Evolutionary conservation across 257 asterid genomes (phyloP).

Genomic region (Datura wrightii): DNA sequence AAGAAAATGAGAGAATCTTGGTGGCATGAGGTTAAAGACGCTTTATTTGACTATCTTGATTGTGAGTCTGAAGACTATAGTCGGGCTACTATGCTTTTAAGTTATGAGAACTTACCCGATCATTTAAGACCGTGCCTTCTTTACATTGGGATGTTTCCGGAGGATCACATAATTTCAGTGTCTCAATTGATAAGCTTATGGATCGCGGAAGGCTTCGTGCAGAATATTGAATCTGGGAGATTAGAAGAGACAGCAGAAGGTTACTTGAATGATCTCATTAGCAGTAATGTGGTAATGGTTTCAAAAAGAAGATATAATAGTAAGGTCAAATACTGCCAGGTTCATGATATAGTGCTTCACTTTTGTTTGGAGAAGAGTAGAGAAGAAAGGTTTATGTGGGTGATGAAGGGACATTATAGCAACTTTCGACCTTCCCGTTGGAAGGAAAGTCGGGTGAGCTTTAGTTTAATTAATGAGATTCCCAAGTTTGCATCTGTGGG

Average conservation of each 20-base stretch:
- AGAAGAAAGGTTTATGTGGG: slow-evolving; percentile 15
- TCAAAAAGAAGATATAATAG: not conserved
- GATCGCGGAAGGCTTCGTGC: slow-evolving; percentile 28
- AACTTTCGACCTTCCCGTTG: not conserved
- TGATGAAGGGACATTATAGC: not conserved
- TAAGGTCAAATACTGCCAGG: not conserved
- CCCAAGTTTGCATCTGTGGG: too few relatives aligned
- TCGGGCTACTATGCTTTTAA: not conserved
- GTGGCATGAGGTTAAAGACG: not conserved
- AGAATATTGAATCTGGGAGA: not conserved
- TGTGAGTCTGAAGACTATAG: not conserved
- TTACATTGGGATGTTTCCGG: slow-evolving; percentile 27
- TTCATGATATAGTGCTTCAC: slow-evolving; percentile 8
- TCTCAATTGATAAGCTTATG: slow-evolving; percentile 25
- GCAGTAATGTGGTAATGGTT: not conserved
- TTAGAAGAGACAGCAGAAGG: slow-evolving; percentile 25
- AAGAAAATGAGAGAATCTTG: not conserved
- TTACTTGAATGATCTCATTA: slow-evolving; percentile 27
- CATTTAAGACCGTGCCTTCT: not conserved
- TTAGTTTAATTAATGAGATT: not conserved
- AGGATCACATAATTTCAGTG: not conserved
- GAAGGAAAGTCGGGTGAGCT: not conserved
- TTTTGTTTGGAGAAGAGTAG: not conserved
- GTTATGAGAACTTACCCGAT: slow-evolving; percentile 23
- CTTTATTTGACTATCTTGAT: not conserved